Percentiles rank a stretch among this genome's conserved stretches.
phyloP scores from a whole-genome alignment of 164 flowering plant species.

The Nelumbo lutea region DNA sequence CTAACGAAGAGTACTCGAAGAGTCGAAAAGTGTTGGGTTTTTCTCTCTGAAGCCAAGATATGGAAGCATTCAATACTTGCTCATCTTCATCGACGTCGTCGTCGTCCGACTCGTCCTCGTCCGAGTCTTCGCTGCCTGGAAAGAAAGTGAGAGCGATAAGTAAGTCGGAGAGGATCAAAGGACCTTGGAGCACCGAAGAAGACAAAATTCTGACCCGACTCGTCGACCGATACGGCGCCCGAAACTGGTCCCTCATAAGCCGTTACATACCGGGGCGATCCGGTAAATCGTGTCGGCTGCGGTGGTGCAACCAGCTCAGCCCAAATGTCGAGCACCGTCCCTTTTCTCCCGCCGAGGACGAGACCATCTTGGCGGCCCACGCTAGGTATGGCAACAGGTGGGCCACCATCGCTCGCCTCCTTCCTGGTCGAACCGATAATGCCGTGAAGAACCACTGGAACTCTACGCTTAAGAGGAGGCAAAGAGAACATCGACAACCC shows the following conservation, averaged over 20 bases:
- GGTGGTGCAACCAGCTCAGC: constrained; percentile 65
- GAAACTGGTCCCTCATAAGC: constrained; percentile 54
- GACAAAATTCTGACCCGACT: constrained; percentile 30
- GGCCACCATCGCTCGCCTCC: constrained; percentile 63
- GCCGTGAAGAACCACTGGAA: constrained; percentile 79
- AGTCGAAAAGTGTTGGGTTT: too few species aligned
- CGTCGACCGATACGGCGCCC: constrained; percentile 34
- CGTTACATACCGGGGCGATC: constrained; percentile 45
- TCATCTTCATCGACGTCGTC: constrained; percentile 34
- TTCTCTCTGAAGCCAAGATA: background rate
- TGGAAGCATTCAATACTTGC: constrained; percentile 21
- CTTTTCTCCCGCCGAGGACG: constrained; percentile 48
- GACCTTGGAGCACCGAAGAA: constrained; percentile 59
- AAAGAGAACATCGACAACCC: background rate
- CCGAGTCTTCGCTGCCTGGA: background rate
- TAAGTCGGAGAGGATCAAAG: constrained; percentile 40
- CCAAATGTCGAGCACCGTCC: constrained; percentile 58
- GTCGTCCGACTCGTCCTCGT: constrained; percentile 34
- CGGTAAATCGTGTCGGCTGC: constrained; percentile 51
- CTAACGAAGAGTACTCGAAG: background rate
- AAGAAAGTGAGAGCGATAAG: background rate
- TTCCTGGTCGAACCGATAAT: constrained; percentile 65
- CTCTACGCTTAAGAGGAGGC: constrained; percentile 52
- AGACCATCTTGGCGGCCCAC: constrained; percentile 52
- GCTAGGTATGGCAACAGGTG: constrained; percentile 52